A percentile compares a stretch with the other conserved stretches of the same genome.
phyloP scores from a whole-genome alignment of 345 rosid genomes.

The Rhizophora apiculata region DNA sequence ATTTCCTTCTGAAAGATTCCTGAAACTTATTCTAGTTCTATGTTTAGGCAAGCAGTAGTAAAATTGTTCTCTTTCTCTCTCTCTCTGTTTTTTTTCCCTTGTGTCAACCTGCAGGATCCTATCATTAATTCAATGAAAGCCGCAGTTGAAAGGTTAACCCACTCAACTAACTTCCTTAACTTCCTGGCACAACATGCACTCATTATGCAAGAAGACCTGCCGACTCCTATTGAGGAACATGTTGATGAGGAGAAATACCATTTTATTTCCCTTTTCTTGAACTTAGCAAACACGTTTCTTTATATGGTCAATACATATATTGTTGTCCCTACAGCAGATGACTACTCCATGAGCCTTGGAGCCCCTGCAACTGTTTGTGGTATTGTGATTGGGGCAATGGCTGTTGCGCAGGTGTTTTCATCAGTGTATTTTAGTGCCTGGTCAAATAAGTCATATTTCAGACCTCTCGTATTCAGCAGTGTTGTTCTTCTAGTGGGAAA shows the following conservation, averaged over 20 bases:
- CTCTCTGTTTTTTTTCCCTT: not conserved
- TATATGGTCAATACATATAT: constrained; percentile 97
- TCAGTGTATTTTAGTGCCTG: constrained; percentile 98
- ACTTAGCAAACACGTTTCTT: constrained; percentile 80
- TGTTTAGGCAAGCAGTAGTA: constrained; percentile 4
- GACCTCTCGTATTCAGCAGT: constrained; percentile 94
- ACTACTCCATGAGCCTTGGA: constrained; percentile 87
- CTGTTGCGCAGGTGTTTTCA: constrained; percentile 94
- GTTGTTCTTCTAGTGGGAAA: constrained; percentile 81
- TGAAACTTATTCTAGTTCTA: not conserved
- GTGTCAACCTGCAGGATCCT: constrained; percentile 61
- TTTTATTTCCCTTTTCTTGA: constrained; percentile 80
- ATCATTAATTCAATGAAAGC: constrained; percentile 72
- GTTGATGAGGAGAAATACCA: constrained; percentile 73
- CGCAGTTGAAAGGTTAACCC: constrained; percentile 80
- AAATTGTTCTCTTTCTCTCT: no score
- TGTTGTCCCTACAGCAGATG: constrained; percentile 93
- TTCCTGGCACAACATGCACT: constrained; percentile 98
- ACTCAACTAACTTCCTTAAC: constrained; percentile 82
- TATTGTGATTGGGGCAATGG: constrained; percentile 96
- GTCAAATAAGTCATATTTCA: constrained; percentile 96
- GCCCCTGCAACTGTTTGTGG: constrained; percentile 99
- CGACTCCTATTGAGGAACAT: constrained; percentile 63
- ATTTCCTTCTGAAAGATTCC: not conserved
- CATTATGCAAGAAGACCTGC: constrained; percentile 92